These are phyloP conservation scores for Penicillium maclennaniae DNA, from an alignment of 495 filamentous ascomycete species.

Conservation along the genomic window DNA sequence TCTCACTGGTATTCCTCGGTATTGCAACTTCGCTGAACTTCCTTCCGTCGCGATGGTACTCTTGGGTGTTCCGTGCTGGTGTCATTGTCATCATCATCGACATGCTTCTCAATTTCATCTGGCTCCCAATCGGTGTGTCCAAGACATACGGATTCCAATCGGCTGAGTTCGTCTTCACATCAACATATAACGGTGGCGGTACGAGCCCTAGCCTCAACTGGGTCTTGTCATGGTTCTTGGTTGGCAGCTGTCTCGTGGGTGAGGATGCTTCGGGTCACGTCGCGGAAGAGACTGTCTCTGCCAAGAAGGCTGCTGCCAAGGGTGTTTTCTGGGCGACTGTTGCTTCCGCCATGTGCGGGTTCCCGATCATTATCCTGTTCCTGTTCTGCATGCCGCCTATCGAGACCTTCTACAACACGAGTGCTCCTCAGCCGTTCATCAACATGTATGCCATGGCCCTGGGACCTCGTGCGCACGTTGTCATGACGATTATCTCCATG, in stretches of 20 bases:
- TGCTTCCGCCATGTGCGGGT: conserved; percentile 31
- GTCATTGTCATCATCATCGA: conserved; percentile 32
- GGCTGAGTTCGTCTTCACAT: conserved; percentile 33
- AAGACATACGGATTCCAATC: conserved; percentile 34
- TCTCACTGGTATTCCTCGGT: conserved; percentile 30
- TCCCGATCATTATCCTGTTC: conserved; percentile 36
- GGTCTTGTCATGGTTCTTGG: conserved; percentile 35
- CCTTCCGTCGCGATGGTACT: conserved; percentile 30
- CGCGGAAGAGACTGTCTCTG: conserved; percentile 34
- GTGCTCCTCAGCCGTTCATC: conserved; percentile 37
- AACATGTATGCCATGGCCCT: conserved; percentile 35
- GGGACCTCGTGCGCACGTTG: conserved; percentile 33
- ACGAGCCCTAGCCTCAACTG: conserved; percentile 30
- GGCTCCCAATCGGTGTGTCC: conserved; percentile 33
- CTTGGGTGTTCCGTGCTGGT: conserved; percentile 35
- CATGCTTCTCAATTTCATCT: conserved; percentile 36
- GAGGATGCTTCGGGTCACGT: conserved; percentile 37
- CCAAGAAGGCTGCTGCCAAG: conserved; percentile 35
- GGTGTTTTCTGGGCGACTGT: conserved; percentile 37
- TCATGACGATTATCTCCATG: conserved; percentile 36
- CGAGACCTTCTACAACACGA: conserved; percentile 28
- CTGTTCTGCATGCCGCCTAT: conserved; percentile 36
- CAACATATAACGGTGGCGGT: conserved; percentile 31
- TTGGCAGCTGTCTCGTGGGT: conserved; percentile 31
- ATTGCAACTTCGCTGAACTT: conserved; percentile 33